Base-by-base conservation (phyloP, 2,329 filamentous ascomycete species). In the Paraphaeosphaeria minitans region DNA sequence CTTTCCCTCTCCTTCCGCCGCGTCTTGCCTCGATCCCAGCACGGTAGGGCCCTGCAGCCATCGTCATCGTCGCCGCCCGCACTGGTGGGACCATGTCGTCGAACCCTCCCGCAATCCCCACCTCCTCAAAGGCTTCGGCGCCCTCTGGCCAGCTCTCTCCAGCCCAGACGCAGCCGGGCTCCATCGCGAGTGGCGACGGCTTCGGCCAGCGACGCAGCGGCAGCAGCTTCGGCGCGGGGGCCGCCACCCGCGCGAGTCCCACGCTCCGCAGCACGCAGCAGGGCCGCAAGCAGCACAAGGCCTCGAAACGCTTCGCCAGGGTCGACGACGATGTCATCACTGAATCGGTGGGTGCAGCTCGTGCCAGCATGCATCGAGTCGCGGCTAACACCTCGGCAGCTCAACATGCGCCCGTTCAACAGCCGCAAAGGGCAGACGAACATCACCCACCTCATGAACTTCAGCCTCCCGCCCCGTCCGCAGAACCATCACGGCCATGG, bases 381-480 rank as follows among this genome's bases (percentile, higher is more conserved):
- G 12, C 1, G 54, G 57, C 66, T 71, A 64, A 70, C 57, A 70
- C 57, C 42, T 47, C 7, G 67, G 66, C 68, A 84, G 85, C 82
- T 82, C 78, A 84, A 82, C 78, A 89, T 88, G 84, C 84, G 80
- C 74, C 85, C 85, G 54, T 82, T 85, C 60, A 87, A 80, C 67
- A 87, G 87, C 69, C 89, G 95, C 59, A 92, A 95, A 70, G 95
- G 95, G 55, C 94, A 97, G 78, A 97, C 93, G 55, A 96, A 92
- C 71, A 99, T 99, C 74, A 98, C 95, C 42, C 95, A 99, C 78
- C 81, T 99, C 57, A 91, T 99, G 84, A 94, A 94, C 80, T 96
- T 97, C 78, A 88, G 90, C 46, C 82, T 92, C 21, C 91, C 93
- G 22, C 88, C 90, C 43, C 87, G 91, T 49, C 89, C 89, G 22